Evolutionary conservation across 495 filamentous ascomycete genomes (phyloP).

Genomic region (Penicillium coprophilum): DNA sequence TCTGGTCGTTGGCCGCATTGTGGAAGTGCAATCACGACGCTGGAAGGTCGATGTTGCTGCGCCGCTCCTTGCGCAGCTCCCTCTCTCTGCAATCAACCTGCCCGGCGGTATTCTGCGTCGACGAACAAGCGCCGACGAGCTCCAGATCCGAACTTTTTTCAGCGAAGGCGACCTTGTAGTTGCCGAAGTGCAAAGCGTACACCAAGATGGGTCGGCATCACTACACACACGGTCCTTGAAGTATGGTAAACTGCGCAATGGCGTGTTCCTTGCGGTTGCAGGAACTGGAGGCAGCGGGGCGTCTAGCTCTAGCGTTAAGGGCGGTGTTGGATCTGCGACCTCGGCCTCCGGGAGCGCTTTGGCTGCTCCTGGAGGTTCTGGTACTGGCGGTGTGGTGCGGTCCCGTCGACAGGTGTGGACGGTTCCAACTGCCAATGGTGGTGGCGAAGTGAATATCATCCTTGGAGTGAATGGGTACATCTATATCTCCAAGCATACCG

Average conservation of each 20-base stretch:
- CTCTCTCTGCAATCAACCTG: constrained; percentile 85
- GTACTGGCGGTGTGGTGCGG: constrained; percentile 68
- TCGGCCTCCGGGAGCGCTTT: constrained; percentile 21
- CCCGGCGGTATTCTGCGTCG: constrained; percentile 91
- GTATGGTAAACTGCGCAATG: constrained; percentile 94
- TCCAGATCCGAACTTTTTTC: constrained; percentile 93
- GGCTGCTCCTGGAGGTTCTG: constrained; percentile 19
- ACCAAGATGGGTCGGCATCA: constrained; percentile 74
- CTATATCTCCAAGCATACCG: constrained; percentile 79
- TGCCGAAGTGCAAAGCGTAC: constrained; percentile 86
- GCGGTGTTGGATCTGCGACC: constrained; percentile 28
- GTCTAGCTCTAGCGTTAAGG: constrained; percentile 35
- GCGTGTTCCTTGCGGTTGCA: constrained; percentile 76
- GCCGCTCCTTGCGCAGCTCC: constrained; percentile 76
- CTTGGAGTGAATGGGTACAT: constrained; percentile 95
- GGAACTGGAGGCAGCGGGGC: constrained; percentile 73
- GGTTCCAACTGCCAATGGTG: constrained; percentile 62
- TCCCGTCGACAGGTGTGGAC: constrained; percentile 84
- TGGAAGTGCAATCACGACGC: constrained; percentile 82
- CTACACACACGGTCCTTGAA: constrained; percentile 87
- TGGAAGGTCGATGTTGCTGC: constrained; percentile 94
- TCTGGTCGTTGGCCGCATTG: constrained; percentile 88
- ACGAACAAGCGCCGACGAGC: constrained; percentile 88
- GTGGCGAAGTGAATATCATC: constrained; percentile 79
- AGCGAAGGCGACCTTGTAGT: constrained; percentile 85